Conservation (phyloP, 371 early-diverging fungal species). For the Haplosporangium sp. region DNA sequence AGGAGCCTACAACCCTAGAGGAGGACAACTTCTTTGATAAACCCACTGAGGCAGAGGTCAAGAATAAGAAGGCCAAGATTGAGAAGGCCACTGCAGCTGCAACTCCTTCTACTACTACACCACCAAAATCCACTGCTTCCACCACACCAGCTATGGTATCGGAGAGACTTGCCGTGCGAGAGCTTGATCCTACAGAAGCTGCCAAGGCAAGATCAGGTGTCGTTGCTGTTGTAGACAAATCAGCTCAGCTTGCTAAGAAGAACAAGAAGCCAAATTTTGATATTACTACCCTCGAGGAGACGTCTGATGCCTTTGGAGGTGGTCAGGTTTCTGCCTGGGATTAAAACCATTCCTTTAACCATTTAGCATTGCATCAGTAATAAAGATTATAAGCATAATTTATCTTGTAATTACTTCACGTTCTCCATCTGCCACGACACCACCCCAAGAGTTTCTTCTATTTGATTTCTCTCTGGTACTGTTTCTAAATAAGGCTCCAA, state of each 20-base stretch:
- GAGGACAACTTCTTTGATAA: slow-evolving; percentile 43
- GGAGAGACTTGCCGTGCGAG: slow-evolving; percentile 6
- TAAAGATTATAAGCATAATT: too few species aligned
- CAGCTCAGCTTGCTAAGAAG: slow-evolving; percentile 53
- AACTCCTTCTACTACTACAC: background rate
- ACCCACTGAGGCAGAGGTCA: slow-evolving; percentile 43
- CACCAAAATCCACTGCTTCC: slow-evolving; percentile 15
- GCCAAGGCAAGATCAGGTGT: slow-evolving; percentile 66
- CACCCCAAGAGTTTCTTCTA: slow-evolving; percentile 27
- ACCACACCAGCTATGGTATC: background rate
- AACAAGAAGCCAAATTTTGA: slow-evolving; percentile 54
- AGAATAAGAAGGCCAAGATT: slow-evolving; percentile 48
- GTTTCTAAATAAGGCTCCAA: slow-evolving; percentile 48
- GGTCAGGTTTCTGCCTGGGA: slow-evolving; percentile 47
- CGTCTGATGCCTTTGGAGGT: slow-evolving; percentile 40
- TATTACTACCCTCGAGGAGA: slow-evolving; percentile 38
- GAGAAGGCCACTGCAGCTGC: slow-evolving; percentile 29
- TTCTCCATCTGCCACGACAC: slow-evolving; percentile 48
- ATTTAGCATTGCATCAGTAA: slow-evolving; percentile 6
- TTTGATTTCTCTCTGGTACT: slow-evolving; percentile 22
- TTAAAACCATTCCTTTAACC: slow-evolving; percentile 8
- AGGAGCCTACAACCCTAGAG: slow-evolving; percentile 44
- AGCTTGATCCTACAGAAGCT: slow-evolving; percentile 48
- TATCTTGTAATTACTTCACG: slow-evolving; percentile 17
- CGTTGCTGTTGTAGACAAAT: slow-evolving; percentile 66